Conservation (phyloP, 768 basidiomycete genomes). For the Pleurotus citrinopileatus region DNA sequence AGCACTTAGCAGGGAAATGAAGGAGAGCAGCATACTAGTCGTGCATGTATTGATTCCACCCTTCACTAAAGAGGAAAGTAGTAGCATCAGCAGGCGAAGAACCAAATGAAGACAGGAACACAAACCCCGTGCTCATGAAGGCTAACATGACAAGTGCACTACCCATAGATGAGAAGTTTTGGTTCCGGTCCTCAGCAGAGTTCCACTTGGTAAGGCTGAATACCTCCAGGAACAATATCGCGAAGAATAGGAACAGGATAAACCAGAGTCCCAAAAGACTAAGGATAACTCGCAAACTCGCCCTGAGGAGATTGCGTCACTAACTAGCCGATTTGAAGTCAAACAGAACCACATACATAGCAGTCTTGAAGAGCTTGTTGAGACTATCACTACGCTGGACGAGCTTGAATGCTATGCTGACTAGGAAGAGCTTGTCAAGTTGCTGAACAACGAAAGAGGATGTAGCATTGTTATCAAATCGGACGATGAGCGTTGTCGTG, state of each 20-base stretch:
- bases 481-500: conserved; percentile 75
- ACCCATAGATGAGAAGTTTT: conserved; percentile 80
- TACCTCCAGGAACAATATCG: conserved; percentile 84
- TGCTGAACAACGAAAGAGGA: conserved; percentile 49
- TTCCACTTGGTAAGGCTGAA: conserved; percentile 91
- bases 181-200: conserved; percentile 58
- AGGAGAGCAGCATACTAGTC: conserved; percentile 73
- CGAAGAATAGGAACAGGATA: conserved; percentile 87
- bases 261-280: conserved; percentile 88
- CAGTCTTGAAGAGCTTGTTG: conserved; percentile 96
- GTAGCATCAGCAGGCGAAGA: conserved; percentile 13
- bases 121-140: conserved; percentile 89
- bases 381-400: conserved; percentile 84
- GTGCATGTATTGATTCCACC: conserved; percentile 98
- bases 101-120: conserved; percentile 22
- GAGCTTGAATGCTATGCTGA: conserved; percentile 91
- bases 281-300: conserved; percentile 82
- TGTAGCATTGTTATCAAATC: conserved; percentile 41
- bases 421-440: conserved; percentile 88
- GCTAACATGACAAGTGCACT: conserved; percentile 85
- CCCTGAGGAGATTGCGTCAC: conserved; percentile 38
- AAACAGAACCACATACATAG: conserved; percentile 72
- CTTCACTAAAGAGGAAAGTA: conserved; percentile 59
- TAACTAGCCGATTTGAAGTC: conserved; percentile 22
- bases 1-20: not conserved